Base-by-base conservation (phyloP, 2,329 filamentous ascomycete genomes). In the Claviceps monticola region DNA sequence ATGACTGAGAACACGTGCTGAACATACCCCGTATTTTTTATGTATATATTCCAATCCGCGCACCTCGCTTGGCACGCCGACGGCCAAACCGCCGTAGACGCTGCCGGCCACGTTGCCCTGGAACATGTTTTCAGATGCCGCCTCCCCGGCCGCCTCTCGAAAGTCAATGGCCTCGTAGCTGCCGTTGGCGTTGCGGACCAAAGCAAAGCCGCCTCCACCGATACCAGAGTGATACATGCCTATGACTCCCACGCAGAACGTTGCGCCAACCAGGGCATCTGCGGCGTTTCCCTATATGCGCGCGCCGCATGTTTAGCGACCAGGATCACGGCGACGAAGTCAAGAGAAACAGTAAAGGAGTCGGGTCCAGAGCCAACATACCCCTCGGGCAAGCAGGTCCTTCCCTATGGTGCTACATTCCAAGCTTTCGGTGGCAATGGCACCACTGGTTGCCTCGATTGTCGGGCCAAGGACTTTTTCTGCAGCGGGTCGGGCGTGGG, bases 191-290 rank as follows among this genome's bases (percentile, higher is more conserved):
- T 80, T 75, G 47, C 87, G 82, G 5, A 95, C 79, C 5, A 95
- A 74, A 76, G 89, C 86, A 68, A 97, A 97, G 2, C 91, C 91
- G 42, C 91, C 91, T 6, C 91, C 91, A 19, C 87, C 90, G 54
- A 96, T 84, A 16, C 91, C 90, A 42, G 78, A 79, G 64, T 90
- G 86, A 59, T 88, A 86, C 80, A 86, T 86, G 52, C 77, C 83
- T 45, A 86, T 75, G 6, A 86, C 83, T 5, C 86, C 86, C 39
- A 89, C 78, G 56, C 86, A 91, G 49, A 90, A 76, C 7, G 81
- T 80, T 0, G 85, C 86, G 34, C 81, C 84, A 19, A 90, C 81
- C 55, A 88, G 68, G 46, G 86, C 83, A 67, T 91, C 86, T 1
- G 83, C 85, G 13, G 86, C 86, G 67, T 87, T 88, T 6, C 86